Conservation (phyloP, 2,329 filamentous ascomycete genomes). For the Bretziella fagacearum region DNA sequence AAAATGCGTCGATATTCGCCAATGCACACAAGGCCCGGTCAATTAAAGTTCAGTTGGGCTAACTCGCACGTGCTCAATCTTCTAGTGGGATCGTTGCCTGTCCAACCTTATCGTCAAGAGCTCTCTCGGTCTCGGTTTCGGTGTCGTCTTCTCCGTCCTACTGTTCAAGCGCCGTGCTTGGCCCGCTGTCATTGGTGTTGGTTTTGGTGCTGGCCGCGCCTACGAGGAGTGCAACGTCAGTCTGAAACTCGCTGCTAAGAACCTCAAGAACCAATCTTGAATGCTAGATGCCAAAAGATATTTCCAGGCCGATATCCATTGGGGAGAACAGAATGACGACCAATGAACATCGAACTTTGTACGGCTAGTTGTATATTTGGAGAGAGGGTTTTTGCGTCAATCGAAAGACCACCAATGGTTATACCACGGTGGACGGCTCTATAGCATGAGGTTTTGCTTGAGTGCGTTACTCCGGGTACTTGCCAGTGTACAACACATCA, state of each 20-base stretch:
- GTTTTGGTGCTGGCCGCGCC: conserved; percentile 88
- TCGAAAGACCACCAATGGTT: too few relatives aligned
- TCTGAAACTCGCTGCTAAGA: conserved; percentile 43
- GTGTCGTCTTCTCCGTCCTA: conserved; percentile 95
- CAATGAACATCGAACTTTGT: conserved; percentile 8
- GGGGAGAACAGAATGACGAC: conserved; percentile 6
- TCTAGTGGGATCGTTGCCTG: conserved; percentile 93
- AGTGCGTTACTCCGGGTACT: not conserved
- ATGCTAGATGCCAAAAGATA: not conserved
- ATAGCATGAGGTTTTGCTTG: too few relatives aligned
- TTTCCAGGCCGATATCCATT: conserved; percentile 3
- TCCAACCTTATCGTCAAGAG: conserved; percentile 97
- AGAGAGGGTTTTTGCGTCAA: not conserved
- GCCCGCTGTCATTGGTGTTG: conserved; percentile 87
- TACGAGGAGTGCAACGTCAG: conserved; percentile 96
- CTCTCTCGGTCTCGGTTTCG: conserved; percentile 86
- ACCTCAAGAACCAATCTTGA: conserved; percentile 33
- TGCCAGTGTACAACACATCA: conserved; percentile 14
- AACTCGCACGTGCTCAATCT: conserved; percentile 17
- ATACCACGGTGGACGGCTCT: too few relatives aligned
- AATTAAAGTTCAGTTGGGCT: conserved; percentile 10
- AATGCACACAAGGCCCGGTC: not conserved
- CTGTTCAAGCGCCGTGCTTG: conserved; percentile 96
- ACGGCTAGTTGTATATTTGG: conserved; percentile 6
- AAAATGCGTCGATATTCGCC: not conserved